phyloP scores from a whole-genome alignment of 1,284 basidiomycete species.

The Fomitopsis betulina region DNA sequence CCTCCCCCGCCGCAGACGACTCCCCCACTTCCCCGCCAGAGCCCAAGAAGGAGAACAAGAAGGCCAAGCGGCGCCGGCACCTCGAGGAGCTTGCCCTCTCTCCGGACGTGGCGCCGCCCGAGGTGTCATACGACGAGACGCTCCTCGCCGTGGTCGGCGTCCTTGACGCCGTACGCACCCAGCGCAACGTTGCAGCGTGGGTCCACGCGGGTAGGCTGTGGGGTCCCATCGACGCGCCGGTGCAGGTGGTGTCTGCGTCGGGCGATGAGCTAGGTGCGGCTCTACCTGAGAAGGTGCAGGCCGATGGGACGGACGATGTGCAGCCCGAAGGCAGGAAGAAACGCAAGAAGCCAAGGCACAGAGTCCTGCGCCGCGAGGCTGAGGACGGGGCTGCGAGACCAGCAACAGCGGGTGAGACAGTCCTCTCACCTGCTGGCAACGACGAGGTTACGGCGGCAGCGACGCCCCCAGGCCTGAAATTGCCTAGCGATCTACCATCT shows the following conservation, averaged over 20 bases:
- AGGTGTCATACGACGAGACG: constrained; percentile 45
- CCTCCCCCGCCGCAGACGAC: not conserved
- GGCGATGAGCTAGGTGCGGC: not conserved
- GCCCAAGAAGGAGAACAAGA: constrained; percentile 4
- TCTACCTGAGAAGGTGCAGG: not conserved
- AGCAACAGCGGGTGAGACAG: not conserved
- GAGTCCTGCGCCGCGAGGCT: constrained; percentile 3
- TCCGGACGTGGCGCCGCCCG: constrained; percentile 5
- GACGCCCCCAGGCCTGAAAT: not conserved
- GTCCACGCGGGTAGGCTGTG: constrained; percentile 53
- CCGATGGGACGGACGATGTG: not conserved
- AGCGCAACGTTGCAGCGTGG: constrained; percentile 70
- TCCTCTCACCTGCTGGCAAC: constrained; percentile 13
- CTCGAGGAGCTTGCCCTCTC: constrained; percentile 15
- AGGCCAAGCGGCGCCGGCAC: constrained; percentile 18
- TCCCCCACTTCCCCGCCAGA: not conserved
- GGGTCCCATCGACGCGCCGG: constrained; percentile 20
- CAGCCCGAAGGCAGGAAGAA: constrained; percentile 7
- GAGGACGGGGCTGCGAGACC: not conserved
- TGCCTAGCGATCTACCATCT: not conserved
- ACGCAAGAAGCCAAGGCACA: constrained; percentile 7
- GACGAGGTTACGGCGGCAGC: constrained; percentile 9
- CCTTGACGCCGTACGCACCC: constrained; percentile 51
- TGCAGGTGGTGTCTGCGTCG: not conserved
- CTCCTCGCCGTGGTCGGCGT: constrained; percentile 72